These are phyloP conservation scores for Alopecurus myosuroides DNA, from an alignment of 176 grass and related monocot species.

Conservation along the genomic window DNA sequence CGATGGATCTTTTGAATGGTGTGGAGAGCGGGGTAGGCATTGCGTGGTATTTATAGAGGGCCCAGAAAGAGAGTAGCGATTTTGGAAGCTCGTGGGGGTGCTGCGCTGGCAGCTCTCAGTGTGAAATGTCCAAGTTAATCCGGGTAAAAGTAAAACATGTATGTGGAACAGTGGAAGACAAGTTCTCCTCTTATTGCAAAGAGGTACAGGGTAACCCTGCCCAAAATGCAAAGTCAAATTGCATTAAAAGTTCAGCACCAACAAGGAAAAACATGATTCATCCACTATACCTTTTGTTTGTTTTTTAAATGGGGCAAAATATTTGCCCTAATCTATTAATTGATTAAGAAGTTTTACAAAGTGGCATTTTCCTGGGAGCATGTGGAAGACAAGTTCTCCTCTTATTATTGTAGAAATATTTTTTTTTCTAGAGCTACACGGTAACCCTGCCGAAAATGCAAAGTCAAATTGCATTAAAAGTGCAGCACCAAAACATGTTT, in stretches of 20 bases:
- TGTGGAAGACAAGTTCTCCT: too few relatives aligned
- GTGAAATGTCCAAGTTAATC: background rate
- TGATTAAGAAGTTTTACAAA: too few relatives aligned
- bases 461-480: too few relatives aligned
- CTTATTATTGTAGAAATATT: too few relatives aligned
- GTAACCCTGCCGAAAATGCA: too few relatives aligned
- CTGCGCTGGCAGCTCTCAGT: background rate
- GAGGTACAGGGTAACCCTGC: background rate
- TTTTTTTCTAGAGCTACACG: too few relatives aligned
- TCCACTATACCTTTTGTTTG: too few relatives aligned
- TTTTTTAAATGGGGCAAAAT: too few relatives aligned
- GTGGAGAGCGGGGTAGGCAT: constrained; percentile 8
- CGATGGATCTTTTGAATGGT: constrained; percentile 34
- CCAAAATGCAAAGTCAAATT: constrained; percentile 1
- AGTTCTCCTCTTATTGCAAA: background rate
- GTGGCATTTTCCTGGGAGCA: too few relatives aligned
- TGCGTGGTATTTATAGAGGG: constrained; percentile 56
- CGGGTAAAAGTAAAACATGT: background rate
- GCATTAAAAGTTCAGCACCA: background rate
- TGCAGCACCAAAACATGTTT: too few relatives aligned
- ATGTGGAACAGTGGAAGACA: background rate
- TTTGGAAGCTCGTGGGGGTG: constrained; percentile 8
- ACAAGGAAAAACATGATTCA: background rate
- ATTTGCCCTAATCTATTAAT: too few relatives aligned
- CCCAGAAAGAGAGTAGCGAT: background rate